These are phyloP conservation scores for Paraglomus occultum DNA, from an alignment of 192 early-diverging fungal species.

Conservation along the genomic window DNA sequence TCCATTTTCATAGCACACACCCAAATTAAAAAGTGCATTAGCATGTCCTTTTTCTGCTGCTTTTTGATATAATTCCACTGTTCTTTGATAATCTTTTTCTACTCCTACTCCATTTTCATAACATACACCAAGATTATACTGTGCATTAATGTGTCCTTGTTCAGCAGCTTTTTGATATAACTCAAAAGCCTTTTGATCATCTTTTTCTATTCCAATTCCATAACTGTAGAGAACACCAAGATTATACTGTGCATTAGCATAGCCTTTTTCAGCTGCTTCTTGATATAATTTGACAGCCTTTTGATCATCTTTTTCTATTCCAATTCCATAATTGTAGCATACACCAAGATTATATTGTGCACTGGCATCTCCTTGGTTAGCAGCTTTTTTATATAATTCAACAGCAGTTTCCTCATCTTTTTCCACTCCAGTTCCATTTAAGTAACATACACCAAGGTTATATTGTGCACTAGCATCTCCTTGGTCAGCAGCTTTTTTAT, in stretches of 20 bases:
- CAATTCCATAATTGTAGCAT: conserved; percentile 79
- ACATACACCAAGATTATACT: conserved; percentile 55
- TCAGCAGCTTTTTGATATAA: conserved; percentile 58
- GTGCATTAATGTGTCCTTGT: conserved; percentile 57
- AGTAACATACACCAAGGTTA: conserved; percentile 58
- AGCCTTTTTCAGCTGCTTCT: conserved; percentile 65
- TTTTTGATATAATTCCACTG: conserved; percentile 62
- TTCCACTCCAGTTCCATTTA: conserved; percentile 56
- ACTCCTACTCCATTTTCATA: conserved; percentile 52
- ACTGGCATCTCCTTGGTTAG: conserved; percentile 67
- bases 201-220: conserved; percentile 64
- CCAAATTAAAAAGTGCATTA: conserved; percentile 83
- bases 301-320: conserved; percentile 50
- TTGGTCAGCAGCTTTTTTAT: conserved; percentile 52
- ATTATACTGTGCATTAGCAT: conserved; percentile 85
- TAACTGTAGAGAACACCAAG: conserved; percentile 74
- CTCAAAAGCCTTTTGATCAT: conserved; percentile 48
- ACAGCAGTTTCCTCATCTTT: conserved; percentile 47
- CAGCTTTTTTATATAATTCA: conserved; percentile 63
- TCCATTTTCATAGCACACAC: conserved; percentile 74
- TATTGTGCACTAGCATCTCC: conserved; percentile 58
- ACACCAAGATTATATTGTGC: conserved; percentile 82
- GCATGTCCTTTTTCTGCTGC: conserved; percentile 73
- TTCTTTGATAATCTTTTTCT: conserved; percentile 49
- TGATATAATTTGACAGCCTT: conserved; percentile 66